These are phyloP conservation scores for Rhytidhysteron rufulum DNA, from an alignment of 2,329 filamentous ascomycete genomes.

Conservation along the genomic window DNA sequence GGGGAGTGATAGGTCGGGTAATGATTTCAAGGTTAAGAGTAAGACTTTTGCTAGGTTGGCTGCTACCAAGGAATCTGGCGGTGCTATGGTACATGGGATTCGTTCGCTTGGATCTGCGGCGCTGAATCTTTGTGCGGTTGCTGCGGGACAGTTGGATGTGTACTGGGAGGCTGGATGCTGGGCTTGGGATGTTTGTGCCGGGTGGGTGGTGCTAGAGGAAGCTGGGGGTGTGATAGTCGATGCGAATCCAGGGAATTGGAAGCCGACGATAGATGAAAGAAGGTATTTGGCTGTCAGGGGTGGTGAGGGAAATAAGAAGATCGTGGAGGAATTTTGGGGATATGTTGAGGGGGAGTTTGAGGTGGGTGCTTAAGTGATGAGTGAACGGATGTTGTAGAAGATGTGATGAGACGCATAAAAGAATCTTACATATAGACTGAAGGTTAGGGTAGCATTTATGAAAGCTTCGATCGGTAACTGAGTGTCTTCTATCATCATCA, in stretches of 20 bases:
- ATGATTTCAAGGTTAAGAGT: constrained; percentile 67
- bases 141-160: constrained; percentile 65
- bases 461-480: too few species aligned
- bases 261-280: constrained; percentile 53
- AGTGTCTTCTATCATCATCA: too few species aligned
- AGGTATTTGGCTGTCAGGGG: constrained; percentile 50
- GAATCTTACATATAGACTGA: too few species aligned
- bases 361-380: constrained; percentile 36
- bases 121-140: constrained; percentile 69
- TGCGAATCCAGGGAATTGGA: constrained; percentile 71
- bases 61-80: constrained; percentile 57
- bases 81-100: constrained; percentile 72
- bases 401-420: too few species aligned
- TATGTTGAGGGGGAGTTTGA: constrained; percentile 43
- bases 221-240: constrained; percentile 70
- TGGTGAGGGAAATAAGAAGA: constrained; percentile 42
- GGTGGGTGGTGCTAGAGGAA: constrained; percentile 72
- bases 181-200: constrained; percentile 82
- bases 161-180: constrained; percentile 85
- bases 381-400: too few species aligned
- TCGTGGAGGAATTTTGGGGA: constrained; percentile 49
- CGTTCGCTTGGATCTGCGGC: constrained; percentile 70
- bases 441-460: too few species aligned
- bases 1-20: constrained; percentile 65
- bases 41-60: constrained; percentile 58